These are phyloP conservation scores for Sporothrix globosa DNA, from an alignment of 2,329 filamentous ascomycete species.

Conservation along the genomic window DNA sequence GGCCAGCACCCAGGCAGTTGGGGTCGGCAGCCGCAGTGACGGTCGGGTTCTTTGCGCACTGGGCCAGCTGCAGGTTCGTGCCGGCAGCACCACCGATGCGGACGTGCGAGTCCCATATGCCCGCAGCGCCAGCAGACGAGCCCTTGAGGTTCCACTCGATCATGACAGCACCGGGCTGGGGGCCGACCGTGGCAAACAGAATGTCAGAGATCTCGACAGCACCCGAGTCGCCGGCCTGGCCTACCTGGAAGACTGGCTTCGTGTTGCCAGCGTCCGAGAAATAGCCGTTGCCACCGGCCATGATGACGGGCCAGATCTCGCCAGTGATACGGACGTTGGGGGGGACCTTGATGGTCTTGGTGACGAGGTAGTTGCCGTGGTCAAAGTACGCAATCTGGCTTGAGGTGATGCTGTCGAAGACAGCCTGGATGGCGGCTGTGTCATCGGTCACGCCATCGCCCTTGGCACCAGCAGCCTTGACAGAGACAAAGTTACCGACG, in stretches of 20 bases:
- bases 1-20: conserved; percentile 74
- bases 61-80: conserved; percentile 77
- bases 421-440: conserved; percentile 77
- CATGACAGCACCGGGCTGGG: conserved; percentile 84
- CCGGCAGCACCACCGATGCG: conserved; percentile 86
- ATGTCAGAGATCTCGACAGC: conserved; percentile 85
- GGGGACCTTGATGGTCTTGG: conserved; percentile 70
- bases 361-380: conserved; percentile 72
- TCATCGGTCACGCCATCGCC: conserved; percentile 89
- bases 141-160: conserved; percentile 88
- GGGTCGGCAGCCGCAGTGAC: conserved; percentile 52
- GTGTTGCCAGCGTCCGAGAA: conserved; percentile 79
- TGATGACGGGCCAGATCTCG: conserved; percentile 87
- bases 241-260: conserved; percentile 82
- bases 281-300: conserved; percentile 71
- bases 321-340: conserved; percentile 85
- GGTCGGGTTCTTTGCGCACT: conserved; percentile 75
- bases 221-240: conserved; percentile 74
- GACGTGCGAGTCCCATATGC: conserved; percentile 95
- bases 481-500: conserved; percentile 74
- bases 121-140: conserved; percentile 67
- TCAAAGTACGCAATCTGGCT: conserved; percentile 75
- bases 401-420: conserved; percentile 68
- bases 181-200: conserved; percentile 80
- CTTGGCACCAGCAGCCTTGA: conserved; percentile 79